phyloP scores from a whole-genome alignment of 2,329 filamentous ascomycete species.

The Mycosphaerella arachidis region DNA sequence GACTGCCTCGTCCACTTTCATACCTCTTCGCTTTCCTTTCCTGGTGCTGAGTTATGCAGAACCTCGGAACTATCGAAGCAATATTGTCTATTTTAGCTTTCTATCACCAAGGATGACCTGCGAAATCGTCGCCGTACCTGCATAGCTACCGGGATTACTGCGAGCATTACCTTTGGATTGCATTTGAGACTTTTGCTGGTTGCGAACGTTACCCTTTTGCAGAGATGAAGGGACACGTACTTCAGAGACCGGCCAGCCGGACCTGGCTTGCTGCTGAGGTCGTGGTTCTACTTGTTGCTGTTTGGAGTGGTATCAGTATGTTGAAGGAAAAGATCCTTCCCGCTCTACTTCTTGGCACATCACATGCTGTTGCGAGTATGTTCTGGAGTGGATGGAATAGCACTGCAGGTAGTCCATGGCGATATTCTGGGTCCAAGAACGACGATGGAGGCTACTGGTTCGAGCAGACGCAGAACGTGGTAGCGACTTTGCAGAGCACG shows the following conservation, averaged over 20 bases:
- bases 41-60: neutral
- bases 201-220: neutral
- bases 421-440: constrained; percentile 14
- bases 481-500: constrained; percentile 27
- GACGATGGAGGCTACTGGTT: constrained; percentile 24
- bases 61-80: neutral
- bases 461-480: constrained; percentile 24
- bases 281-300: neutral
- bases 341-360: neutral
- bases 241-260: neutral
- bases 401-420: constrained; percentile 9
- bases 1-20: neutral
- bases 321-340: neutral
- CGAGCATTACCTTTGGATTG: neutral
- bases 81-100: neutral
- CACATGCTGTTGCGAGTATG: constrained; percentile 3
- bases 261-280: constrained; percentile 5
- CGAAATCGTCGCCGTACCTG: neutral
- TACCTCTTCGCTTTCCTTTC: neutral
- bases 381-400: constrained; percentile 16
- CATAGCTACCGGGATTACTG: neutral
- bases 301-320: neutral
- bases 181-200: neutral
- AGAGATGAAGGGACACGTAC: neutral
- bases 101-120: neutral